Base-by-base conservation (phyloP, 208 protist species). In the Phytomonas serpens region DNA sequence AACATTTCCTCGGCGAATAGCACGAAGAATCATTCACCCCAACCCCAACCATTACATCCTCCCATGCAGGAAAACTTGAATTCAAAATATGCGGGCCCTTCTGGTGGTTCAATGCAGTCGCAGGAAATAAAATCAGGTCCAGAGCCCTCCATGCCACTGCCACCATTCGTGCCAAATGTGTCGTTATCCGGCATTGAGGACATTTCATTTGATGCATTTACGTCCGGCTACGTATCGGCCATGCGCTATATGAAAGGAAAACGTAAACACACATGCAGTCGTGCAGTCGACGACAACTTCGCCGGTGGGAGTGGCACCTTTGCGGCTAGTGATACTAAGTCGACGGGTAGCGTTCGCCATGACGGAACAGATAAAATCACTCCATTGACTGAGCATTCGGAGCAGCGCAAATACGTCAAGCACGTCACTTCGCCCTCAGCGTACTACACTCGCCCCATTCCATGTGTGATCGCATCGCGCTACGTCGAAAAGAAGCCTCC, bases 391-490 rank as follows among this genome's bases (percentile, higher is more conserved):
- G 52, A 42, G 23, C 51, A 61, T n/a, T 61, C 72, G 64, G 68
- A 77, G 63, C 33, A 38, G 11, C 67, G 70, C 3, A 11, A 33
- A 10, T 66, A 74, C 51, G 72, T 73, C 64, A 80, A 80, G 57
- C 85, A 87, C 67, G 74, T 86, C 27, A 89, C 82, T 3, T 78
- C 81, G 13, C 88, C 85, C 11, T 75, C 69, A 0, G 85, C 88
- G 32, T 88, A 87, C 74, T 79, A 93, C 64, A 64, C 90, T 64
- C 88, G 78, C 13, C 88, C 88, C 33, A 78, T 93, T 62, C 88
- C 85, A 37, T 93, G 88, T 65, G 88, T 84, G 31, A 90, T 93
- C 72, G 77, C 85, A 11, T 85, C 82, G 7, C 83, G 88, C 61
- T 85, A 74, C 51, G 83, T 89, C 64, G 61, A 77, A 0, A 76